Evolutionary conservation across 441 rosid species (phyloP).

Genomic region (Jatropha multifida): DNA sequence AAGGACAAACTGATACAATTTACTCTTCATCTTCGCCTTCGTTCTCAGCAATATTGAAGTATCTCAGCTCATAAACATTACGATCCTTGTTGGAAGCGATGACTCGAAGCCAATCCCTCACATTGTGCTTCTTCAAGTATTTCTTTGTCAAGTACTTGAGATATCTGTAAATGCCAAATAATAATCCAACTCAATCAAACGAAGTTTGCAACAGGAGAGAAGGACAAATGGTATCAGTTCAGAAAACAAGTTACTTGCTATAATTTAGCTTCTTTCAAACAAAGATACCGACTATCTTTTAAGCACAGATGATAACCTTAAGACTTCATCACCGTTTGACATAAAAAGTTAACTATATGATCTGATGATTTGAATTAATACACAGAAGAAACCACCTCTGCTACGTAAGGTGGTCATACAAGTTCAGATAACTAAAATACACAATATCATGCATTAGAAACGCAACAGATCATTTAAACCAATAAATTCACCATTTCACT

Average conservation of each 20-base stretch:
- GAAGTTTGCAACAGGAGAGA: too few species aligned
- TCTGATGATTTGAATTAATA: too few species aligned
- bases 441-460: too few species aligned
- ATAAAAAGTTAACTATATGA: too few species aligned
- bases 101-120: constrained; percentile 90
- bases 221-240: too few species aligned
- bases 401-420: too few species aligned
- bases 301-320: not conserved
- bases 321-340: not conserved
- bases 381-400: not conserved
- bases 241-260: too few species aligned
- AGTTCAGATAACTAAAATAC: not conserved
- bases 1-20: constrained; percentile 11
- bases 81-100: constrained; percentile 83
- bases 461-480: too few species aligned
- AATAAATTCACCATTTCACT: not conserved
- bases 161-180: constrained; percentile 38
- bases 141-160: constrained; percentile 84
- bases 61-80: constrained; percentile 63
- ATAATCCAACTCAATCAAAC: not conserved
- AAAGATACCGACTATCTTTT: not conserved
- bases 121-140: constrained; percentile 77
- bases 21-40: constrained; percentile 75
- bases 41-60: constrained; percentile 86
- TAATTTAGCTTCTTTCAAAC: too few species aligned